Evolutionary conservation across 306 rosid species (phyloP), one percentile per base, ranked within the genome.

Genomic region (Malus sylvestris): DNA sequence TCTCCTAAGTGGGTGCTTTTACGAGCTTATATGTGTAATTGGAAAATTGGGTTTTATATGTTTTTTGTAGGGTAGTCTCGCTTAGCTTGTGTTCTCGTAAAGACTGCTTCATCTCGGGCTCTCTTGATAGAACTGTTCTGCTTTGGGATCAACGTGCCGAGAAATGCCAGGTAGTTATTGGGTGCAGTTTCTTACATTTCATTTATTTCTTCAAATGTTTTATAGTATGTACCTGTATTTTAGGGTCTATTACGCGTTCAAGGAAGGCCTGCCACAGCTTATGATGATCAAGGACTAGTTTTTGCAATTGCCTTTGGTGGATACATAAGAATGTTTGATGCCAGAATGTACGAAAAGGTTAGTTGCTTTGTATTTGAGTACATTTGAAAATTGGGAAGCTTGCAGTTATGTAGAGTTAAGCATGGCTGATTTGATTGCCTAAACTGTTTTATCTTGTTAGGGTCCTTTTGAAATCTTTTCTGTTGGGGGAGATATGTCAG

Each of bases 121-220:
- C 97, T 69, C 91, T 95, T 51, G 97, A 95, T 83, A 86, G 96
- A 86, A 92, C 97, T 71, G 97, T 92, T 71, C 81, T 95, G 80
- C 91, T 95, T 46, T 92, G 98, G 98, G 98, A 95, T 82, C 98
- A 95, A 81, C 88, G 96, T 73, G 93, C 90, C 3, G 97, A 95
- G 74, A 95, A 95, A 80, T 92, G 96, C 76, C 98, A 90, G 97
- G 98, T 95, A 70, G 81, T 22, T 68, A 33, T 71, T 78, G 23
- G 55, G n/a, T 73, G 18, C 1, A 8, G 29, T 75, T 63, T 85
- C 55, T 52, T 76, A 57, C 49, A 22, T 55, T 76, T 33, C 25
- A 45, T 19, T 76, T 68, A 73, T 46, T 61, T 73, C 72, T 75
- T 67, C 1, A 19, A 46, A 59, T 30, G 14, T 45, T 67, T 63